Conservation (phyloP, 108 stramenopile genomes). For the Cylindrotheca fusiformis region DNA sequence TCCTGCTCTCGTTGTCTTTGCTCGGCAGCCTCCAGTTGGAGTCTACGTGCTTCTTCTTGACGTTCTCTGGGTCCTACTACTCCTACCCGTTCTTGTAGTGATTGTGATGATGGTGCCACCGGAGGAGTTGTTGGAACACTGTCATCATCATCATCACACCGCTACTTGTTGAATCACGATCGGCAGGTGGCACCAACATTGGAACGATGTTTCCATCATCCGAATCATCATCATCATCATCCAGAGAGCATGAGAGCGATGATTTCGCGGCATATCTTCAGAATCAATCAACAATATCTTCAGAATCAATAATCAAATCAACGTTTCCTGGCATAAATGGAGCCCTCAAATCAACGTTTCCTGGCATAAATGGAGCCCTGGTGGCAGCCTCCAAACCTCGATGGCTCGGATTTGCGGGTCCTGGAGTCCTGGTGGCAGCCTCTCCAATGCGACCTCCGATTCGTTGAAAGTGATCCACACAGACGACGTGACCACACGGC, state of each 20-base stretch:
- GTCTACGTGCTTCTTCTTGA: neutral
- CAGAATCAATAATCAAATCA: neutral
- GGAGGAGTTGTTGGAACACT: neutral
- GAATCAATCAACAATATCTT: no score
- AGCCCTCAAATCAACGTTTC: neutral
- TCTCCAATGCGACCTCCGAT: constrained; percentile 12
- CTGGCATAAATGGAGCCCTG: neutral
- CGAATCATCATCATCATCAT: neutral
- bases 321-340: neutral
- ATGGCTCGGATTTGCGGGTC: neutral
- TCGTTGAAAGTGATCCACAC: constrained; percentile 6
- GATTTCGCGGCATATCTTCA: no score
- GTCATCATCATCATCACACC: neutral
- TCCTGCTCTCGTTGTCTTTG: neutral
- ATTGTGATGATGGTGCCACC: neutral
- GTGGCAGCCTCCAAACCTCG: neutral
- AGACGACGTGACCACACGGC: constrained; percentile 21
- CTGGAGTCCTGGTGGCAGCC: neutral
- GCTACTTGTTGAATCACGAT: neutral
- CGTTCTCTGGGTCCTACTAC: no score
- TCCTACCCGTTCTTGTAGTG: neutral
- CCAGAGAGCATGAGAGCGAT: no score
- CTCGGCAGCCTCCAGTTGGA: neutral
- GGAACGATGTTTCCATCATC: neutral
- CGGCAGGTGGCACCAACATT: neutral